phyloP scores from a whole-genome alignment of 805 yeast species.

The Saccharomycopsis malanga region DNA sequence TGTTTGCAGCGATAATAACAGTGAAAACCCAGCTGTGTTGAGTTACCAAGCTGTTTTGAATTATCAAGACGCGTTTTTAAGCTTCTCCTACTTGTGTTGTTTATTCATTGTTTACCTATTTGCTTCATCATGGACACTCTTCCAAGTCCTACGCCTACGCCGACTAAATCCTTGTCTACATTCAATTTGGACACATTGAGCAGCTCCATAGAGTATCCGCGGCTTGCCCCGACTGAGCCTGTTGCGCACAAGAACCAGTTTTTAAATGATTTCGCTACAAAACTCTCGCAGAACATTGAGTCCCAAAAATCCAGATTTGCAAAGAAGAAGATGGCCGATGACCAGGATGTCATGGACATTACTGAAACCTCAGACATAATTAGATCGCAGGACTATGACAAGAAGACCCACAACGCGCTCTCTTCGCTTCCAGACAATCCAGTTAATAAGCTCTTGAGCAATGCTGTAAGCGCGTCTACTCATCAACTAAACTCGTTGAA shows the following conservation, averaged over 20 bases:
- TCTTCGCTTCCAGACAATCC: constrained; percentile 15
- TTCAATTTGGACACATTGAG: constrained; percentile 7
- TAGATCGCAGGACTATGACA: neutral
- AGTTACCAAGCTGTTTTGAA: too few species aligned
- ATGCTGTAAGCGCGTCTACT: constrained; percentile 2
- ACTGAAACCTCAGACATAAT: constrained; percentile 17
- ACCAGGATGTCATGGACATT: constrained; percentile 2
- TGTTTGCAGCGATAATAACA: too few species aligned
- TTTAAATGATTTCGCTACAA: constrained; percentile 3
- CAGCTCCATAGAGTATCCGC: constrained; percentile 12
- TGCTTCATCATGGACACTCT: too few species aligned
- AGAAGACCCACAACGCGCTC: constrained; percentile 8
- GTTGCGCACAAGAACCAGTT: constrained; percentile 3
- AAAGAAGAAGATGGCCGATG: neutral
- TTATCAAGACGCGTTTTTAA: too few species aligned
- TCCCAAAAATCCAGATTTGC: neutral
- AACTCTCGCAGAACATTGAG: constrained; percentile 3
- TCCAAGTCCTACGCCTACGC: constrained; percentile 10
- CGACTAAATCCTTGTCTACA: constrained; percentile 9
- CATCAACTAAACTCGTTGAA: constrained; percentile 7
- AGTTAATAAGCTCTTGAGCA: constrained; percentile 10
- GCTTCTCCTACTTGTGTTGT: too few species aligned
- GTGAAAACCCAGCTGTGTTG: too few species aligned
- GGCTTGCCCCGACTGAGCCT: neutral
- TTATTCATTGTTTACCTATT: too few species aligned